Evolutionary conservation across 2,329 filamentous ascomycete species (phyloP), one percentile per base, ranked within the genome.

Genomic region (Dactylellina cionopaga): DNA sequence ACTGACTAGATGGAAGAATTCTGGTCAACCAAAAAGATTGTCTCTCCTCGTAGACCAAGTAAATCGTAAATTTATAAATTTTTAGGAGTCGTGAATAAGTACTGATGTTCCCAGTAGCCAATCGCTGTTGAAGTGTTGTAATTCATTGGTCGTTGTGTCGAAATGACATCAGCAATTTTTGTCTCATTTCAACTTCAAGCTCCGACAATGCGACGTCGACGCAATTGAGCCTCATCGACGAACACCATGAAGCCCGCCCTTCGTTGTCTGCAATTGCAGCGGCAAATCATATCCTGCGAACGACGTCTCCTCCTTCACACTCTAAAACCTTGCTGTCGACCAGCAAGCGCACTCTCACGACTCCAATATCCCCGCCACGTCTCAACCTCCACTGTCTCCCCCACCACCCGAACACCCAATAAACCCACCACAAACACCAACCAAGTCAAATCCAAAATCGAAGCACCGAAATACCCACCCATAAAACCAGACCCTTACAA

Each of bases 401-500:
- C 15, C 17, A 25, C 43, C 11, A 13, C 60, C 2, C 41, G 47
- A 15, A 65, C 56, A 13, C 19, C 19, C n/a, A 13, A 27, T 29
- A 60, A 60, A 60, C 44, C 52, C 2, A n/a, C 17, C 60, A 31
- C 52, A 17, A 47, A 22, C 15, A 25, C 31, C 2, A 31, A 25
- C 46, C 59, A 64, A 13, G 39, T 35, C 13, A 63, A 63, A 37
- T 31, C 46, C 13, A n/a, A 37, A 11, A 49, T 41, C 11, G 22
- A 52, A 13, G 19, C 41, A 4, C 27, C 51, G 3, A 72, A 65
- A 55, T 72, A 72, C 24, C 68, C 68, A 0, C 68, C 68, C 11
- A 72, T 72, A 72, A 72, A 65, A 59, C 68, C 68, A 7, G 68
- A 72, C 33, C 68, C 68, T 13, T 29, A 65, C 19, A 56, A 65